Evolutionary conservation across 768 basidiomycete genomes (phyloP), one percentile per base, ranked within the genome.

Genomic region (Mycena crocata): DNA sequence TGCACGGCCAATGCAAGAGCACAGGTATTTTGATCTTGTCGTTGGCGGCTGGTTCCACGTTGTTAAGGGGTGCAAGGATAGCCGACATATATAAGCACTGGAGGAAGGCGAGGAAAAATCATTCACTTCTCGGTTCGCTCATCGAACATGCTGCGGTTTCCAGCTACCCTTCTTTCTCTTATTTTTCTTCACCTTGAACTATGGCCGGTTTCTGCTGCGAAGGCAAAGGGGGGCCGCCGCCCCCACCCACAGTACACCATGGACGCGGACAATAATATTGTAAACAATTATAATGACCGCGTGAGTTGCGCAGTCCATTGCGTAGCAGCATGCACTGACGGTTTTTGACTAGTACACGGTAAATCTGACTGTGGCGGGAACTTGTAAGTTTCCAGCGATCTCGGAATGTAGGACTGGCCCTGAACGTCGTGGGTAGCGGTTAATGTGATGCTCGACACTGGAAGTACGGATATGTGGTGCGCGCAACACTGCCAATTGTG

Each of bases 381-480:
- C 64, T 28, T 7, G 67, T 64, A 40, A 44, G 62, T 64, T 26
- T n/a, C 4, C 50, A 10, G 13, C 6, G 30, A 30, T 31, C 7
- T 15, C 46, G 13, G 24, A n/a, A n/a, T n/a, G 30, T 19, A 13
- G 39, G 26, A 28, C 32, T 5, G 15, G 4, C 5, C 13, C 3
- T 49, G 30, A 39, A 64, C 34, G 30, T 24, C 6, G 57, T 32
- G 15, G 40, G 5, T 44, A 78, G 77, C 71, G 37, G 74, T 80
- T 8, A 59, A 70, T 56, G 77, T 80, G 5, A 78, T 74, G 3
- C 74, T 82, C n/a, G 80, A 82, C 55, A 82, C 80, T 0, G 81
- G 80, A 40, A 79, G 77, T 39, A 79, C 81, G 12, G 81, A 82
- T 61, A 69, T 79, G 57, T 81, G 80, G 80, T 80, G 63, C 12